Evolutionary conservation across 1,284 basidiomycete genomes (phyloP), one percentile per base, ranked within the genome.

Genomic region (Cutaneotrichosporon dermatis): DNA sequence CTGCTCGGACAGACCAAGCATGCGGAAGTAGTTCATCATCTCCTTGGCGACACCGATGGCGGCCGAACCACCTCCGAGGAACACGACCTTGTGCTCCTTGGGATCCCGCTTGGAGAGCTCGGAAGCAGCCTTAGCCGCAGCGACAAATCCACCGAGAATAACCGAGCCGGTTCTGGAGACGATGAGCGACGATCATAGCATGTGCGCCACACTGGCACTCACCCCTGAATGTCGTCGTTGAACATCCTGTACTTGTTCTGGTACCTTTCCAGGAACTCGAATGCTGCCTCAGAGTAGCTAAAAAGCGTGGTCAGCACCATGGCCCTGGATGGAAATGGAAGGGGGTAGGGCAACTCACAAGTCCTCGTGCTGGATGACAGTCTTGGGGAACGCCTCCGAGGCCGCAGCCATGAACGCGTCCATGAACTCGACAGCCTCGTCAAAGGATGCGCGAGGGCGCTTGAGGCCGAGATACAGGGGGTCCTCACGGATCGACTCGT

Each of bases 371-470:
- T 96, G 93, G 58, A 95, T 83, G 69, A 95, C 83, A 55, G 83
- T 74, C 67, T 90, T 88, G 1, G 93, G 92, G 82, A 88, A 91
- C 51, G 83, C 80, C 43, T 75, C 71, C 34, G 83, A 79, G 81
- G 92, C 89, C 71, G 90, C 90, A 36, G 80, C 75, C 90, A 96
- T 93, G 77, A 96, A 93, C 74, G 91, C 89, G 71, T 95, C 91
- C 86, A 96, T 90, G 76, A 96, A 93, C 61, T 83, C 87, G 50
- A 82, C 64, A 48, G 79, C 73, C 69, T 86, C 85, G 43, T 81
- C 79, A 35, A 86, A 84, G 2, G 84, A 80, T 12, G 86, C 82
- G 59, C 91, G 85, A 63, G 83, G 84, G 69, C 86, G 84, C 55
- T 88, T 83, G 52, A 90, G 83, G 54, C 93, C 94, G 66, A 96